These are phyloP conservation scores for Phialophora verrucosa DNA, from an alignment of 2,329 filamentous ascomycete genomes.

Conservation along the genomic window DNA sequence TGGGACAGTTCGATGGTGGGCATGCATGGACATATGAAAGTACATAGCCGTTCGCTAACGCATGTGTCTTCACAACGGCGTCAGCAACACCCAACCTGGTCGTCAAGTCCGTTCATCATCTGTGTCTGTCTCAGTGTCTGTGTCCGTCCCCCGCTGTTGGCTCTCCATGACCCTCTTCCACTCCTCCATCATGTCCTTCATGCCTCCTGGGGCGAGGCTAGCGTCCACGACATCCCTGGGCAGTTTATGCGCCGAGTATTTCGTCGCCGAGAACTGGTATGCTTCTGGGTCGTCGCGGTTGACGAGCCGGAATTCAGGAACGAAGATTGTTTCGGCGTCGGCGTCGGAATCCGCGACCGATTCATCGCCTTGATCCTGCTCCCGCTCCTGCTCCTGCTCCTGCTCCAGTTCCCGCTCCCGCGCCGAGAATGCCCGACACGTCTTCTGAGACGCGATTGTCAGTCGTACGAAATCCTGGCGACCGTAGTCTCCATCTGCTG, in stretches of 20 bases:
- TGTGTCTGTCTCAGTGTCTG: constrained; percentile 42
- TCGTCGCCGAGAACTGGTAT: constrained; percentile 80
- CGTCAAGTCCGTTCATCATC: not conserved
- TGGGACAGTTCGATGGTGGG: not conserved
- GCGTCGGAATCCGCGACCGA: not conserved
- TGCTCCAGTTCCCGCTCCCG: not conserved
- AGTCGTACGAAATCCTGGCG: not conserved
- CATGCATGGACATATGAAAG: not conserved
- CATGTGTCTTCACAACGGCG: not conserved
- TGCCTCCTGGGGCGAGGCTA: constrained; percentile 66
- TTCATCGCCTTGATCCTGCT: not conserved
- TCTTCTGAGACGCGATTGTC: not conserved
- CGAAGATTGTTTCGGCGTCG: constrained; percentile 52
- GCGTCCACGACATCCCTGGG: constrained; percentile 88
- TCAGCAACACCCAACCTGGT: not conserved
- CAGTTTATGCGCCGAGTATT: constrained; percentile 94
- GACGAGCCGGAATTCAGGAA: constrained; percentile 81
- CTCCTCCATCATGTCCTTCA: constrained; percentile 78
- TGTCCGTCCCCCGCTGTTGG: constrained; percentile 50
- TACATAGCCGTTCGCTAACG: not conserved
- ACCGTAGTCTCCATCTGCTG: not conserved
- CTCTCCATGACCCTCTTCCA: constrained; percentile 68
- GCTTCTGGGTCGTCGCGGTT: constrained; percentile 85
- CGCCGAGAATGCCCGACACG: not conserved
- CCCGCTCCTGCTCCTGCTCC: not conserved